Evolutionary conservation across 345 rosid genomes (phyloP), one percentile per base, ranked within the genome.

Genomic region (Heritiera fomes): DNA sequence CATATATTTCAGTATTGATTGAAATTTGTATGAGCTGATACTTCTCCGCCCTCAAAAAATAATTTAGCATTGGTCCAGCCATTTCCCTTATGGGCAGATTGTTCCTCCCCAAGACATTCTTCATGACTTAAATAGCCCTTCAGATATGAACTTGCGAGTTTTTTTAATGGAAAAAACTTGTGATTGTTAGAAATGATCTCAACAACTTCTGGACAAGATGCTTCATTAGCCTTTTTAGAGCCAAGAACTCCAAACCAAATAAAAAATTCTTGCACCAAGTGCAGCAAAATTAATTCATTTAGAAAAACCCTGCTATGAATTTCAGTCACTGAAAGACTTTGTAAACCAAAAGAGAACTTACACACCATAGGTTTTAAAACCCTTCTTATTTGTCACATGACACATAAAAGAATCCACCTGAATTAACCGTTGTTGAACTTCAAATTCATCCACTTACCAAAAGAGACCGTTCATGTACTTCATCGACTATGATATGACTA

Each of bases 401-500:
- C 64, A 13, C 43, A 68, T 46, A 30, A 79, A 73, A 30, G 38
- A 12, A 17, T 71, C 61, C 62, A 71, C 43, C 46, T 8, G 75
- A 50, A 71, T 11, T 52, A 55, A 20, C 47, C 1, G 11, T 4
- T 53, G 49, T 73, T 34, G 11, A 52, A 55, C 61, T n/a, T 40
- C n/a, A 76, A 47, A 78, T 58, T 82, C 59, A 18, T 32, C 56
- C 75, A 89, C 94, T 87, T 76, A 91, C 98, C 98, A 91, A 80
- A 83, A 92, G 88, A 49, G 98, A 95, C 45, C 98, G 90, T 84
- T 95, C 98, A 81, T 95, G 98, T 75, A 95, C 98, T 89, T 95
- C 98, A 83, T 95, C 98, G 56, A 93, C 98, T 73, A 95, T 91
- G 71, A 95, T 87, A 80, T 95, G 98, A 68, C 91, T 91, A 82